Base-by-base conservation (phyloP, 805 yeast genomes). In the Sungouiella thailandica region DNA sequence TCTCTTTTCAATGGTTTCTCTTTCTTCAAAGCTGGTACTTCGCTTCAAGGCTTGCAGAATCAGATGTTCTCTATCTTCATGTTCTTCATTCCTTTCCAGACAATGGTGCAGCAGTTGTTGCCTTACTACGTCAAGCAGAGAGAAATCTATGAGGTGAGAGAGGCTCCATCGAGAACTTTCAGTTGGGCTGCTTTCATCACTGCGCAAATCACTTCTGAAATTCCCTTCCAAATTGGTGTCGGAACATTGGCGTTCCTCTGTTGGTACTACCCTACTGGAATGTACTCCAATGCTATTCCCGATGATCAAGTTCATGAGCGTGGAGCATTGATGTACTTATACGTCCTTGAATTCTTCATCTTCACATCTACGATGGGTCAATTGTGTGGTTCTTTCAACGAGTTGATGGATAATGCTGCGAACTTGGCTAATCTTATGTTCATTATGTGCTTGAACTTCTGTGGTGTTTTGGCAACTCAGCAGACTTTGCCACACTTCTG, bases 41-140 rank as follows among this genome's bases (percentile, higher is more conserved):
- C 44, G 31, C 25, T 57, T 34, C 55, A 52, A 35, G 61, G 60
- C n/a, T 42, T 54, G 36, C 60, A 76, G 80, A 85, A 52, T 56
- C 85, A 82, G 63, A 78, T 83, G 87, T 75, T 82, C 47, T 68
- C 88, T 2, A 52, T 81, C 28, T 84, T 84, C 63, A 80, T 83
- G 86, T 72, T 78, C 49, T 53, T 75, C 25, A 68, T 75, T 46
- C 62, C 72, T 31, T 68, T 77, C 59, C 69, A 70, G 43, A 77
- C 83, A 16, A 49, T 78, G 46, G 52, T 77, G 31, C 76, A 78
- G 43, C 88, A 82, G 55, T 68, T 74, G 60, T 57, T 80, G 44
- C 87, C 88, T 13, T 55, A 44, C 31, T 56, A 40, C 53, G 73
- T 77, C 24, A 43, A 60, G 22, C 86, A 78, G 52, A 72, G 89